A percentile compares a stretch with the other conserved stretches of the same genome.
Evolutionary conservation across 257 asterid genomes (phyloP).

Genomic region (Fraxinus anomala): DNA sequence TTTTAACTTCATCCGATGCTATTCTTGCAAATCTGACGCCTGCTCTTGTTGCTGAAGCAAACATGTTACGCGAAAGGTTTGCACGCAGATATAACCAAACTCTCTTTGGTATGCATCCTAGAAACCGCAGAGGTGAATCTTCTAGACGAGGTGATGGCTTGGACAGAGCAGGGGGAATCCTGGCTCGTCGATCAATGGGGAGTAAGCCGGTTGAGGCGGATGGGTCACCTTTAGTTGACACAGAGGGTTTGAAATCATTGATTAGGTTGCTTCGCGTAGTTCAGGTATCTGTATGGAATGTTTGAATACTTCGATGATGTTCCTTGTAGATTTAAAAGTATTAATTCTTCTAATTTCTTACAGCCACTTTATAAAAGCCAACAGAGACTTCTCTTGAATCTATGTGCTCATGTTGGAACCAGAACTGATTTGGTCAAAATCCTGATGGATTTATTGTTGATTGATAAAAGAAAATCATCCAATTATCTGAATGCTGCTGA

Average conservation of each 20-base stretch:
- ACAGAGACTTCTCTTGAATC: constrained; percentile 82
- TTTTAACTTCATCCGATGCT: constrained; percentile 93
- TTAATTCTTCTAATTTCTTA: constrained; percentile 32
- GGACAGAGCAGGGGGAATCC: constrained; percentile 67
- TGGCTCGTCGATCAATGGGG: constrained; percentile 77
- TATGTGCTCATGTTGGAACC: constrained; percentile 86
- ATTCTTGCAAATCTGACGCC: constrained; percentile 93
- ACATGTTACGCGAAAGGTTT: constrained; percentile 94
- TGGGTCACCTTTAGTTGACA: constrained; percentile 84
- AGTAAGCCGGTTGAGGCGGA: constrained; percentile 86
- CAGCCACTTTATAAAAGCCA: constrained; percentile 88
- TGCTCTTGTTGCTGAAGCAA: constrained; percentile 97
- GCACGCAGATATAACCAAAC: constrained; percentile 87
- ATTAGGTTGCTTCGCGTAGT: constrained; percentile 89
- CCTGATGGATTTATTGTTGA: constrained; percentile 78
- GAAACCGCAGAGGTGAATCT: constrained; percentile 90
- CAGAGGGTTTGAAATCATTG: constrained; percentile 83
- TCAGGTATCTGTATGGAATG: constrained; percentile 57
- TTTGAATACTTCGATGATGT: constrained; percentile 8
- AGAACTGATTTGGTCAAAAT: constrained; percentile 76
- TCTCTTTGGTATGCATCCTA: constrained; percentile 79
- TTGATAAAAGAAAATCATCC: constrained; percentile 58
- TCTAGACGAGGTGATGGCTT: constrained; percentile 80
- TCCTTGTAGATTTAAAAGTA: constrained; percentile 6
- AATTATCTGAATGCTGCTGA: constrained; percentile 54